phyloP scores from a whole-genome alignment of 202 grass and related monocot species.

The Brachypodium distachyon region DNA sequence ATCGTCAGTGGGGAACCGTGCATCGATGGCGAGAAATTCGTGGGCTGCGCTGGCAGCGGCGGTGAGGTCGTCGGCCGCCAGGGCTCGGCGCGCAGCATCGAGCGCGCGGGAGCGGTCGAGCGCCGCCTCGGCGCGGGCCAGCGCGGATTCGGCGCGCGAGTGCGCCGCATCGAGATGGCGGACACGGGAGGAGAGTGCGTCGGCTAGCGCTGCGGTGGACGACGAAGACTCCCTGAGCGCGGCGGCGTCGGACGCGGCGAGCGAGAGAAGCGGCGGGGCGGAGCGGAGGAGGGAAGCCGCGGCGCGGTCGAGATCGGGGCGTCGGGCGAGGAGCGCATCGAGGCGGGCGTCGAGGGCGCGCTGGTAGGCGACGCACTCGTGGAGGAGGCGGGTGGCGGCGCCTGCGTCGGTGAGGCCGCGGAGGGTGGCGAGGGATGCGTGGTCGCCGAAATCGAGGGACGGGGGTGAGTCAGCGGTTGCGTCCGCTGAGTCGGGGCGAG shows the following conservation, averaged over 20 bases:
- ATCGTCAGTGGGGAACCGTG: slow-evolving; percentile 59
- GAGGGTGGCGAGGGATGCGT: slow-evolving; percentile 45
- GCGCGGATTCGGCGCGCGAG: slow-evolving; percentile 42
- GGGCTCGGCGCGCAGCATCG: slow-evolving; percentile 57
- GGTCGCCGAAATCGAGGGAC: slow-evolving; percentile 50
- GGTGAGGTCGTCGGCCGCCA: slow-evolving; percentile 56
- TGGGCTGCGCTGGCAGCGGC: slow-evolving; percentile 49
- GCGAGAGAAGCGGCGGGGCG: slow-evolving; percentile 57
- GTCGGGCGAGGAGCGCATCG: slow-evolving; percentile 71
- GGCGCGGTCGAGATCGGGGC: slow-evolving; percentile 72
- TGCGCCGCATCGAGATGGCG: slow-evolving; percentile 64
- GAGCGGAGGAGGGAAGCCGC: slow-evolving; percentile 53
- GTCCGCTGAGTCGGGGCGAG: slow-evolving; percentile 2
- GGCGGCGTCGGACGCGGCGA: slow-evolving; percentile 52
- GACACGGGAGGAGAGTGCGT: slow-evolving; percentile 51
- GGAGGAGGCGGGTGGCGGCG: slow-evolving; percentile 68
- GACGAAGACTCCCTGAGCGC: slow-evolving; percentile 45
- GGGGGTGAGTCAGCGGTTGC: slow-evolving; percentile 11
- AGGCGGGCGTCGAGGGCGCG: slow-evolving; percentile 65
- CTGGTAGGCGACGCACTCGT: slow-evolving; percentile 89
- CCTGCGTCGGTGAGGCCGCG: slow-evolving; percentile 68
- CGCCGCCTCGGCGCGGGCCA: slow-evolving; percentile 46
- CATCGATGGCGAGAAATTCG: slow-evolving; percentile 64
- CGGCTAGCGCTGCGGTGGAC: slow-evolving; percentile 49
- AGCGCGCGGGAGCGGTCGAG: slow-evolving; percentile 63